Evolutionary conservation across 2,329 filamentous ascomycete genomes (phyloP), one percentile per base, ranked within the genome.

Genomic region (Cyphellophora europaea): DNA sequence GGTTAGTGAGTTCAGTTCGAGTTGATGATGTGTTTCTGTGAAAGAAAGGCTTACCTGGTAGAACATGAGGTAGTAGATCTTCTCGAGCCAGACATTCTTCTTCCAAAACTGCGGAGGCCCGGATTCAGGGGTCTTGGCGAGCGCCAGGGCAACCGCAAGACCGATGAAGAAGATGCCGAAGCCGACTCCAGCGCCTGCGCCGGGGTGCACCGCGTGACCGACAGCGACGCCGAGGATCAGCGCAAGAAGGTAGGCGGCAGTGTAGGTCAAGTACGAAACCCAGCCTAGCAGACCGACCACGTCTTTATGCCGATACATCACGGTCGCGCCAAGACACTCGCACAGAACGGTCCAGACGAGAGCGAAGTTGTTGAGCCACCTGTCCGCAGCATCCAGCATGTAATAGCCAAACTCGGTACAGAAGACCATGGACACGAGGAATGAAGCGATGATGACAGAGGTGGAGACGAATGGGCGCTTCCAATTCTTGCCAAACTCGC

Each of bases 341-440:
- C 61, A 54, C 53, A 65, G 73, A 4, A 72, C 70, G 6, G 72
- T 67, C 38, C 72, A 74, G 6, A 73, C 66, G 2, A 74, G 53
- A 2, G 65, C 64, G 2, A 74, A 56, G 41, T 73, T 67, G 45
- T 70, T 73, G 41, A 67, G 60, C 68, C 68, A 73, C 2, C 61
- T 53, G 33, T 74, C 70, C 5, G 73, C 56, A 2, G 66, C 70
- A 13, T 66, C 62, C 6, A 73, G 57, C 0, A 72, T 58, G 34
- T 69, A 65, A 46, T 67, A 72, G 3, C 70, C 70, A 19, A 74
- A 72, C 38, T 71, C 60, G 0, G 69, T 71, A 49, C 68, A 71
- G 48, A 71, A 73, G 0, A 66, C 65, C n/a, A 73, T 48, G 13
- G 66, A 71, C 40, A 72, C 52, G n/a, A 71, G 55, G 41, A 72